Percentiles rank a stretch among this genome's conserved stretches.
phyloP scores from a whole-genome alignment of 345 rosid species.

The Salix caprea region DNA sequence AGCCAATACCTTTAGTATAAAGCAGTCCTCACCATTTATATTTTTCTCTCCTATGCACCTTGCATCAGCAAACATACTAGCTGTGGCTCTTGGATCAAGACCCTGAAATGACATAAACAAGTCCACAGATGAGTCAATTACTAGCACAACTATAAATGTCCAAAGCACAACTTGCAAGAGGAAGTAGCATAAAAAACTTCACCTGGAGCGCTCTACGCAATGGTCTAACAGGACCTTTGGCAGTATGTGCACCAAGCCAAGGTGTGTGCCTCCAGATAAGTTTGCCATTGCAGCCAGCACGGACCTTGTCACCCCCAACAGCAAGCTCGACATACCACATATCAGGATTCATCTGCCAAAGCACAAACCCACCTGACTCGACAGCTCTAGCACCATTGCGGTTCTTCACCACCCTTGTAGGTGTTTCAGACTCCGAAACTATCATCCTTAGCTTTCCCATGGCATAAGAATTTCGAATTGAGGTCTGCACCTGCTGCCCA shows the following conservation, averaged over 20 bases:
- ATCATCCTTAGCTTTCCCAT: slow-evolving; percentile 90
- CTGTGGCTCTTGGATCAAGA: slow-evolving; percentile 84
- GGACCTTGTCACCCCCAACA: slow-evolving; percentile 82
- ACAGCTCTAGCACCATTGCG: slow-evolving; percentile 48
- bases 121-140: background rate
- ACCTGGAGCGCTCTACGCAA: slow-evolving; percentile 94
- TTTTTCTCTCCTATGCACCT: slow-evolving; percentile 80
- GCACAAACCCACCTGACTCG: slow-evolving; percentile 83
- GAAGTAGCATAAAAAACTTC: background rate
- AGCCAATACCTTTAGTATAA: slow-evolving; percentile 69
- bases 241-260: slow-evolving; percentile 85
- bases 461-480: slow-evolving; percentile 69
- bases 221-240: slow-evolving; percentile 89
- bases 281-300: slow-evolving; percentile 87
- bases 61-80: slow-evolving; percentile 75
- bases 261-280: slow-evolving; percentile 94
- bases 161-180: background rate
- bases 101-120: slow-evolving; percentile 45
- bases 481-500: slow-evolving; percentile 74
- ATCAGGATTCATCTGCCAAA: slow-evolving; percentile 96
- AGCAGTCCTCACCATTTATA: slow-evolving; percentile 83
- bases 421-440: slow-evolving; percentile 67
- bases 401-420: slow-evolving; percentile 65
- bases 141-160: background rate
- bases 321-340: slow-evolving; percentile 96